Evolutionary conservation across 2,329 filamentous ascomycete species (phyloP), one percentile per base, ranked within the genome.

Genomic region (Penicillium hordei): DNA sequence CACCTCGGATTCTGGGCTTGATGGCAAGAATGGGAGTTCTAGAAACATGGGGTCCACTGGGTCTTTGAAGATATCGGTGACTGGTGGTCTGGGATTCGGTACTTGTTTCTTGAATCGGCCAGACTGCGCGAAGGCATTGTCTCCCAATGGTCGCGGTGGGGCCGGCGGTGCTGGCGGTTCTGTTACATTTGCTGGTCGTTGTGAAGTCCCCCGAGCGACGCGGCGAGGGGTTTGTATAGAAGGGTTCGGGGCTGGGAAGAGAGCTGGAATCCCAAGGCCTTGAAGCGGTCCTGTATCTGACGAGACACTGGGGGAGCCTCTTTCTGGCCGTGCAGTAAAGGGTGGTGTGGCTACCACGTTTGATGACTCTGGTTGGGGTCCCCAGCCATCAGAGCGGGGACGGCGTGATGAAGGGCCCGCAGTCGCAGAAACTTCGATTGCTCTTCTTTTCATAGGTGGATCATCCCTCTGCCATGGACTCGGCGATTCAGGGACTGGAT

Each of bases 11-110:
- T 61, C 59, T 36, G 69, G 62, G 7, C 58, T 65, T 21, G 65
- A 60, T 8, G 67, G 68, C 7, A 68, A 59, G 52, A 70, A 72
- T 43, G 72, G 73, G 17, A 74, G 61, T 42, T 73, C 68, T 19
- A 67, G 50, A 21, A 75, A 67, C 9, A 67, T 29, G 5, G 57
- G 50, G n/a, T 68, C 61, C 7, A 69, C 44, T 2, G 60, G 38
- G 19, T 59, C 60, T 46, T 50, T 17, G 21, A 42, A 48, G 21
- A 39, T 29, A 36, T 57, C 27, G 0, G 27, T 34, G 27, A 34
- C n/a, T 44, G 25, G 33, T 34, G 46, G 55, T 57, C 17, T 27
- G 17, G 59, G 40, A 36, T 54, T 52, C 13, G 21, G 17, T 48
- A 21, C 3, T 48, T 46, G 42, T n/a, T 49, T 46, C 19, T 51